Evolutionary conservation across 768 basidiomycete species (phyloP), one percentile per base, ranked within the genome.

Genomic region (Tulasnella sp.): DNA sequence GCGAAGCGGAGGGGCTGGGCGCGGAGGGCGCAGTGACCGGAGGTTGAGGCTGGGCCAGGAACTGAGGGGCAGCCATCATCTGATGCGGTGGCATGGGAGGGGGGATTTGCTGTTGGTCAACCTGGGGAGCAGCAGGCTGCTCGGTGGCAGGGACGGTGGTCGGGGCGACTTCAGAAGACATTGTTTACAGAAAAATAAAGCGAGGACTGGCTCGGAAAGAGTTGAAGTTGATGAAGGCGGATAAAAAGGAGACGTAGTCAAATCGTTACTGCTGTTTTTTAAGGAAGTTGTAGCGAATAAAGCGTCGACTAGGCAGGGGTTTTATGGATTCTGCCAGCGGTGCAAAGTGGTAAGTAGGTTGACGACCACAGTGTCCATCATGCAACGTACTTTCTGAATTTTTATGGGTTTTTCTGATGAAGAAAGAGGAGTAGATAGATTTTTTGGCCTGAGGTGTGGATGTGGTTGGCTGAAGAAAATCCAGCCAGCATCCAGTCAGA

Each of bases 251-350:
- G 84, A 80, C 42, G 83, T 82, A 79, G 86, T 85, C 85, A 89
- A 67, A 91, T 94, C 93, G 93, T 94, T 94, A 94, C 93, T 94
- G 92, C 90, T 93, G 93, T 67, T 67, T 67, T 67, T 67, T 91
- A 89, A 67, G 61, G 91, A 88, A 87, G 89, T 92, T 93, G 92
- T 91, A 91, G 86, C 84, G 86, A 87, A 89, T 90, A 71, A 77
- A 32, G 61, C 61, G 71, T 48, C 55, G 77, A 77, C 77, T 77
- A 57, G 77, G 75, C 61, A 67, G 61, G 61, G 61, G 39, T 77
- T 77, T 77, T 77, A 39, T 77, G 71, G 70, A 70, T 77, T 72
- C 67, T 76, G 57, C 67, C 39, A 39, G 42, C 40, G 74, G 67
- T 72, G 77, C 39, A 35, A 55, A 11, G 11, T 44, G 44, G 42